A percentile compares a stretch with the other conserved stretches of the same genome.
Evolutionary conservation across 2,329 filamentous ascomycete species (phyloP).

Genomic region (Ceratocystis papillata): DNA sequence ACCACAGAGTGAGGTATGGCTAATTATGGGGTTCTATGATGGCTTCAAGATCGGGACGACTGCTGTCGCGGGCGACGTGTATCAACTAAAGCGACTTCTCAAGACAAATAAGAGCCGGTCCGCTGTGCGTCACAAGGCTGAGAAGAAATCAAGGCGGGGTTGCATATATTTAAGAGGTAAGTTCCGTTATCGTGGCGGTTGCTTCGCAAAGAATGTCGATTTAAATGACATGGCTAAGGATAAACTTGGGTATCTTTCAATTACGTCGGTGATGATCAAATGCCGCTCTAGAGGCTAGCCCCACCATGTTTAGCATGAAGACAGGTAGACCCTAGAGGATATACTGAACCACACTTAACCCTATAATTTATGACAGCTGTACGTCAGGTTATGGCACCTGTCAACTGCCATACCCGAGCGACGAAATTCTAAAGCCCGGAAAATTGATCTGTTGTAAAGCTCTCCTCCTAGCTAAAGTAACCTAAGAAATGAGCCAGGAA

Average conservation of each 20-base stretch:
- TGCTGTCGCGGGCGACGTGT: not conserved
- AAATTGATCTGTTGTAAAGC: no score
- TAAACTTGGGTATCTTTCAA: constrained; percentile 2
- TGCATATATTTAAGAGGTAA: not conserved
- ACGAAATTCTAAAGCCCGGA: no score
- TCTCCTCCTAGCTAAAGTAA: no score
- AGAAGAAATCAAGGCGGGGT: not conserved
- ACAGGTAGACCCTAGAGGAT: not conserved
- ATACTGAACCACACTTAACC: not conserved
- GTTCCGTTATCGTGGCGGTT: not conserved
- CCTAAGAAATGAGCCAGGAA: no score
- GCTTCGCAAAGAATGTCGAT: not conserved
- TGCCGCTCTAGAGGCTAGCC: constrained; percentile 7
- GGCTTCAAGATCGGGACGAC: not conserved
- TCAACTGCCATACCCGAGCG: no score
- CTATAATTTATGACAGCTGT: not conserved
- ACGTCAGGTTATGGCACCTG: not conserved
- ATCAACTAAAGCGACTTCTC: not conserved
- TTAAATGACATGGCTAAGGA: constrained; percentile 14
- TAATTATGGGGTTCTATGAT: not conserved
- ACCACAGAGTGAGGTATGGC: not conserved
- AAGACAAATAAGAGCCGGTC: not conserved
- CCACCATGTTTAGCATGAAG: not conserved
- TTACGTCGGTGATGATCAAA: constrained; percentile 12
- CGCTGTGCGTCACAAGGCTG: not conserved